Evolutionary conservation across 2,329 filamentous ascomycete species (phyloP).

Genomic region (Knoxdaviesia capensis): DNA sequence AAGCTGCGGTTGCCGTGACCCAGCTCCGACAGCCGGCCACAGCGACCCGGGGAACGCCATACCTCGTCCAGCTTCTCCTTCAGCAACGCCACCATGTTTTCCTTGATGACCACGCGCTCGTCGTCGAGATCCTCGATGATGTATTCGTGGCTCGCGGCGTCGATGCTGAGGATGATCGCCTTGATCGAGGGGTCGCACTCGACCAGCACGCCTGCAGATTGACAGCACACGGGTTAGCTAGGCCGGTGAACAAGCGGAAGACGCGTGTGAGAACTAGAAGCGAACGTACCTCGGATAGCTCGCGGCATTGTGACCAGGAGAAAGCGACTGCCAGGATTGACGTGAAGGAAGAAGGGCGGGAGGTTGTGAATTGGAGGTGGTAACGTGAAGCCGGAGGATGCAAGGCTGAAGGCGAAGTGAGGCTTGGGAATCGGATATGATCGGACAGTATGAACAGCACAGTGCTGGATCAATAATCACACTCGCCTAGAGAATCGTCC

Average conservation of each 20-base stretch:
- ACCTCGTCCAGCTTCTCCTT: constrained; percentile 52
- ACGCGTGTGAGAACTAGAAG: neutral
- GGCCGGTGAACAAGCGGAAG: constrained; percentile 1
- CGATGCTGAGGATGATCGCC: constrained; percentile 63
- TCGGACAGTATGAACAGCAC: too few species aligned
- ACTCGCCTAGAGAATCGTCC: too few species aligned
- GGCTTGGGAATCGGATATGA: too few species aligned
- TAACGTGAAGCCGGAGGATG: too few species aligned
- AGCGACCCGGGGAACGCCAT: constrained; percentile 10
- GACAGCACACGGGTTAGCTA: constrained; percentile 3
- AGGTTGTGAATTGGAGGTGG: too few species aligned
- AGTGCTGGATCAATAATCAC: too few species aligned
- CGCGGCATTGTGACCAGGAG: constrained; percentile 25
- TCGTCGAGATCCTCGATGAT: constrained; percentile 70
- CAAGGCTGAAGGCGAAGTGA: too few species aligned
- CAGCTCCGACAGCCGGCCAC: too few species aligned
- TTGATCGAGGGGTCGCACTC: constrained; percentile 78
- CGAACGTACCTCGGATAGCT: constrained; percentile 29
- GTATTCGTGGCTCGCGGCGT: constrained; percentile 48
- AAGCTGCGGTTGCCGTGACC: neutral
- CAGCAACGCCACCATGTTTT: constrained; percentile 46
- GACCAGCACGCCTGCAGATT: constrained; percentile 43
- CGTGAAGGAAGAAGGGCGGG: too few species aligned
- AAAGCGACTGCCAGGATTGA: too few species aligned
- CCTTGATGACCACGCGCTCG: constrained; percentile 54